A percentile compares a stretch with the other conserved stretches of the same genome.
These are phyloP conservation scores for Termitomyces sp. DNA, from an alignment of 1,284 basidiomycete species.

Conservation along the genomic window DNA sequence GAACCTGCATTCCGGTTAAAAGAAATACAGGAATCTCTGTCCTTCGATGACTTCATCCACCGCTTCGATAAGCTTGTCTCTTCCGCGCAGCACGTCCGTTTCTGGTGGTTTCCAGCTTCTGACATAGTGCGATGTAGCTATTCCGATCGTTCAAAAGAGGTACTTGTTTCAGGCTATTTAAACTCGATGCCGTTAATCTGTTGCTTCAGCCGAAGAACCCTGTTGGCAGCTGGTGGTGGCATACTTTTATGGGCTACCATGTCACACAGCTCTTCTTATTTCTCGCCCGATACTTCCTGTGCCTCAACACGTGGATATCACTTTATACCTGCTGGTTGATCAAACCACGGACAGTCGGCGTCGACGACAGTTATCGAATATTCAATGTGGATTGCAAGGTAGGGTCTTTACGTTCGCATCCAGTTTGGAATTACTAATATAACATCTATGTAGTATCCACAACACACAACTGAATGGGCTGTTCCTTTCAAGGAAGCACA, in stretches of 20 bases:
- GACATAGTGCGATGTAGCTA: slow-evolving; percentile 71
- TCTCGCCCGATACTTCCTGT: slow-evolving; percentile 53
- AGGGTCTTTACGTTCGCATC: slow-evolving; percentile 23
- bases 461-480: slow-evolving; percentile 93
- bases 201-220: slow-evolving; percentile 36
- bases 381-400: slow-evolving; percentile 85
- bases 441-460: slow-evolving; percentile 64
- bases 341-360: slow-evolving; percentile 40
- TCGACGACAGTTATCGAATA: slow-evolving; percentile 74
- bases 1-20: slow-evolving; percentile 81
- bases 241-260: slow-evolving; percentile 68
- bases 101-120: slow-evolving; percentile 93
- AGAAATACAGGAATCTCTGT: slow-evolving; percentile 67
- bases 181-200: slow-evolving; percentile 11
- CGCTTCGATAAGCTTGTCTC: slow-evolving; percentile 54
- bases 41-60: slow-evolving; percentile 61
- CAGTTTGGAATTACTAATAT: slow-evolving; percentile 19
- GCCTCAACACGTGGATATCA: slow-evolving; percentile 51
- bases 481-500: slow-evolving; percentile 67
- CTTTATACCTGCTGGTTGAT: slow-evolving; percentile 61
- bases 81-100: slow-evolving; percentile 81
- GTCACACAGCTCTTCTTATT: slow-evolving; percentile 79
- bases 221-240: slow-evolving; percentile 61
- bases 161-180: slow-evolving; percentile 28
- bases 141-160: slow-evolving; percentile 74